These are phyloP conservation scores for Candida sithepensis DNA, from an alignment of 805 yeast species.

Conservation along the genomic window DNA sequence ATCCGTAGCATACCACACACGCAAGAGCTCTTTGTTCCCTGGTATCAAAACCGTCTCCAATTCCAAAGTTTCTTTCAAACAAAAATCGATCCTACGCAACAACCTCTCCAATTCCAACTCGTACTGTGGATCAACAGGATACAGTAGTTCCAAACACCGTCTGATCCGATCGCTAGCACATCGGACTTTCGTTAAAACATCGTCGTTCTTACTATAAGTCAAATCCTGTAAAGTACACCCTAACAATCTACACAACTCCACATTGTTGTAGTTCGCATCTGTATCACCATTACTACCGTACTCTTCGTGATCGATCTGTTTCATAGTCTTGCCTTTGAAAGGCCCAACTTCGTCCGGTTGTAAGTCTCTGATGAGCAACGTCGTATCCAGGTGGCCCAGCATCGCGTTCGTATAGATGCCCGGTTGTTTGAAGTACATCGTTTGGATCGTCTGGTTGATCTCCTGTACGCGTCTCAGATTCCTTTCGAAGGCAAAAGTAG, in stretches of 20 bases:
- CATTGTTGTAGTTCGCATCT: not conserved
- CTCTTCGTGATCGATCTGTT: slow-evolving; percentile 21
- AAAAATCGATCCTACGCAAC: no score
- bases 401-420: slow-evolving; percentile 24
- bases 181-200: no score
- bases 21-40: not conserved
- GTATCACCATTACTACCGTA: slow-evolving; percentile 4
- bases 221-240: not conserved
- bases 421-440: slow-evolving; percentile 16
- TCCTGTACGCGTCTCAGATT: slow-evolving; percentile 14
- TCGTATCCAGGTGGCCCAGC: slow-evolving; percentile 17
- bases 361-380: slow-evolving; percentile 21
- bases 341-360: slow-evolving; percentile 19
- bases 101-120: no score
- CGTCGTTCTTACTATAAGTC: no score
- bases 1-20: not conserved
- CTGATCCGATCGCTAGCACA: not conserved
- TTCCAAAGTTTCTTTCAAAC: not conserved
- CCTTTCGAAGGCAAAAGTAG: slow-evolving; percentile 8
- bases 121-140: not conserved
- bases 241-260: slow-evolving; percentile 1
- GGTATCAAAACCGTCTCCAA: not conserved
- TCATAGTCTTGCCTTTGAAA: slow-evolving; percentile 17
- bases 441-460: slow-evolving; percentile 19
- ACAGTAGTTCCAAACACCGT: not conserved